Conservation (phyloP, 2,329 filamentous ascomycete genomes). For the Penicillium sp. region DNA sequence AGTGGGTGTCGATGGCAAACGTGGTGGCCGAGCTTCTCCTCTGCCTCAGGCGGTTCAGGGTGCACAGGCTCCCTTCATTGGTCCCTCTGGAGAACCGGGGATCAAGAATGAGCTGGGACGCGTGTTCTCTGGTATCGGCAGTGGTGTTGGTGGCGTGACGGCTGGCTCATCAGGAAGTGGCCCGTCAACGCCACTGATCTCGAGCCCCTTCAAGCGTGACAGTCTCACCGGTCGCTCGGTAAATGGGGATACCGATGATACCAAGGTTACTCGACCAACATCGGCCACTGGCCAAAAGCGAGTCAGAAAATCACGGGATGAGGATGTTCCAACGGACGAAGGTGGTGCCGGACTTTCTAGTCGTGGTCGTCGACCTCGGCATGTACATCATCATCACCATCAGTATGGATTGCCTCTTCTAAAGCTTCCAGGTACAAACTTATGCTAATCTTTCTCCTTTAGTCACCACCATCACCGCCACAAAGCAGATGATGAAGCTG, state of each 20-base stretch:
- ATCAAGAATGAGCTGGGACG: constrained; percentile 95
- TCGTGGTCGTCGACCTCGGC: constrained; percentile 67
- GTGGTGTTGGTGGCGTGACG: constrained; percentile 62
- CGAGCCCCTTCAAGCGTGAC: constrained; percentile 56
- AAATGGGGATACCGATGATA: constrained; percentile 45
- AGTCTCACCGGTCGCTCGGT: constrained; percentile 51
- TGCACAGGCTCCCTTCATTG: constrained; percentile 77
- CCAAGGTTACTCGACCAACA: constrained; percentile 45
- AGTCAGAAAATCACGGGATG: constrained; percentile 73
- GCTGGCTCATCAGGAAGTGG: constrained; percentile 55
- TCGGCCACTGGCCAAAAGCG: constrained; percentile 59
- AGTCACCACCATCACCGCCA: constrained; percentile 60
- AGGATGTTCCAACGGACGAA: constrained; percentile 69
- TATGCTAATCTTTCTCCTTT: constrained; percentile 23
- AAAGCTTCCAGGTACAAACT: background rate
- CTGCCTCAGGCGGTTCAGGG: constrained; percentile 93
- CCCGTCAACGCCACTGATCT: constrained; percentile 57
- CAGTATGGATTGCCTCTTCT: constrained; percentile 48
- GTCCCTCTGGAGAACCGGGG: constrained; percentile 78
- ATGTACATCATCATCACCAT: constrained; percentile 62
- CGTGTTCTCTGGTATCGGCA: constrained; percentile 92
- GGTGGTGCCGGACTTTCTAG: constrained; percentile 63
- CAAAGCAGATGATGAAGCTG: constrained; percentile 54
- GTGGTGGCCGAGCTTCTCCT: constrained; percentile 82
- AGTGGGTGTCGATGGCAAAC: constrained; percentile 72